A percentile compares a stretch with the other conserved stretches of the same genome.
phyloP scores from a whole-genome alignment of 1,284 basidiomycete species.

The Microbotryum scabiosae region DNA sequence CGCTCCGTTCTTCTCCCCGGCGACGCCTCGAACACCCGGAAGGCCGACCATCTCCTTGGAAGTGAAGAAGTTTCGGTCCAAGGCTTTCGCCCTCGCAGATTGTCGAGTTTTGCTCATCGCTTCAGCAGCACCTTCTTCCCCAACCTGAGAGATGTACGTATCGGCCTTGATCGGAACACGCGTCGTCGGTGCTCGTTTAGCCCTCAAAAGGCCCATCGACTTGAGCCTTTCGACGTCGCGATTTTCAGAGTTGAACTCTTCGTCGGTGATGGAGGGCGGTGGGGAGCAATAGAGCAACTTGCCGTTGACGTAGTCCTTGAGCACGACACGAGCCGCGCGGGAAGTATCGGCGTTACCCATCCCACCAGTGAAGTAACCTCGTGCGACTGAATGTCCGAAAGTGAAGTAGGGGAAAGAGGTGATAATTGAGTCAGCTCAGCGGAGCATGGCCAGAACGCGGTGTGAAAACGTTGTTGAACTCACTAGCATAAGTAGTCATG shows the following conservation, averaged over 20 bases:
- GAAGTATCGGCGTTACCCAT: slow-evolving; percentile 98
- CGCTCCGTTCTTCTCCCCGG: slow-evolving; percentile 44
- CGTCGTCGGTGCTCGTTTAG: slow-evolving; percentile 71
- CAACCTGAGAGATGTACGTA: slow-evolving; percentile 54
- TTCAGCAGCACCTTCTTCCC: slow-evolving; percentile 29
- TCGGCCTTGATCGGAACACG: slow-evolving; percentile 73
- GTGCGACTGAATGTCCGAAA: slow-evolving; percentile 55
- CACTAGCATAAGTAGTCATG: slow-evolving; percentile 81
- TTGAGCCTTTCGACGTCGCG: slow-evolving; percentile 47
- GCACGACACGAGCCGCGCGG: slow-evolving; percentile 78
- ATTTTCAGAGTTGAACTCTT: slow-evolving; percentile 69
- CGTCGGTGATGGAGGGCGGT: slow-evolving; percentile 61
- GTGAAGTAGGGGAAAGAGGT: slow-evolving; percentile 2
- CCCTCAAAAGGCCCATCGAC: slow-evolving; percentile 52
- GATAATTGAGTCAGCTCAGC: neutral
- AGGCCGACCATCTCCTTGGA: slow-evolving; percentile 20
- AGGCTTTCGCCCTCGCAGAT: slow-evolving; percentile 39
- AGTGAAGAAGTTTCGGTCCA: slow-evolving; percentile 81
- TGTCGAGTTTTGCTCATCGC: slow-evolving; percentile 14
- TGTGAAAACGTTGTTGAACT: slow-evolving; percentile 40
- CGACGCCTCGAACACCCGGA: slow-evolving; percentile 22
- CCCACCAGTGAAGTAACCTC: slow-evolving; percentile 85
- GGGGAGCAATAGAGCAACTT: slow-evolving; percentile 82
- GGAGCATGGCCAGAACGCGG: neutral
- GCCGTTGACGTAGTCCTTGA: slow-evolving; percentile 97